Percentiles rank a stretch among this genome's conserved stretches.
Conservation (phyloP, 1,284 basidiomycete species). For the Rhodotorula sp. region DNA sequence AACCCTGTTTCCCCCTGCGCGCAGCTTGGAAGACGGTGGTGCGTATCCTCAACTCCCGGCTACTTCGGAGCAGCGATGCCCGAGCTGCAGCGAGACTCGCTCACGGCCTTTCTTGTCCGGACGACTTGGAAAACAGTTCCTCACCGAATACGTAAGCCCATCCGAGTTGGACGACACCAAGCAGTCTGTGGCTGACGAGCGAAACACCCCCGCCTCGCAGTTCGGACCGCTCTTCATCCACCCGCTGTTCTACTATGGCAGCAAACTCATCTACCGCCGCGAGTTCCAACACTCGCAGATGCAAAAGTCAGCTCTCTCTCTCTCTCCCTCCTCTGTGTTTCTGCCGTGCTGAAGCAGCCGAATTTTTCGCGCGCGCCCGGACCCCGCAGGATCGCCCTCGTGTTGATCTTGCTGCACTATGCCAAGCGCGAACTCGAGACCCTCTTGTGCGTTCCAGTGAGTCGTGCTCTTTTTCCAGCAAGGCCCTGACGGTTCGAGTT, state of each 20-base stretch:
- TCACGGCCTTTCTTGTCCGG: neutral
- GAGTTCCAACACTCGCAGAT: slow-evolving; percentile 69
- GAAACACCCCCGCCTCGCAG: slow-evolving; percentile 53
- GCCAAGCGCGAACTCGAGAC: slow-evolving; percentile 92
- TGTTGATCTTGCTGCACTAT: slow-evolving; percentile 81
- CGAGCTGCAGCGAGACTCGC: neutral
- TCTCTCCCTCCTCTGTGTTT: slow-evolving; percentile 32
- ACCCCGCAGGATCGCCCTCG: slow-evolving; percentile 59
- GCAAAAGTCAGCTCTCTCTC: slow-evolving; percentile 61
- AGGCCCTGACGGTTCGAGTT: too few relatives aligned
- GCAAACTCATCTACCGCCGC: slow-evolving; percentile 63
- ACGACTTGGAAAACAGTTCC: slow-evolving; percentile 52
- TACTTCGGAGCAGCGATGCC: neutral
- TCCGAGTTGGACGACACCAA: neutral
- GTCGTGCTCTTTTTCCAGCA: too few relatives aligned
- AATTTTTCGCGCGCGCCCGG: too few relatives aligned
- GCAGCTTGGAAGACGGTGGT: slow-evolving; percentile 67
- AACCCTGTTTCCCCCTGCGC: too few relatives aligned
- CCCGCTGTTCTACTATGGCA: slow-evolving; percentile 74
- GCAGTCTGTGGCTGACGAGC: neutral
- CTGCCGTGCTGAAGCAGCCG: too few relatives aligned
- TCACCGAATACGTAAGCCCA: slow-evolving; percentile 76
- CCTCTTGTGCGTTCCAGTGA: slow-evolving; percentile 73
- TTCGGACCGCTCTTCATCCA: slow-evolving; percentile 87
- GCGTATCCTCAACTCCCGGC: slow-evolving; percentile 3